Evolutionary conservation across 805 yeast genomes (phyloP), one percentile per base, ranked within the genome.

Genomic region (Candida lessepsii): DNA sequence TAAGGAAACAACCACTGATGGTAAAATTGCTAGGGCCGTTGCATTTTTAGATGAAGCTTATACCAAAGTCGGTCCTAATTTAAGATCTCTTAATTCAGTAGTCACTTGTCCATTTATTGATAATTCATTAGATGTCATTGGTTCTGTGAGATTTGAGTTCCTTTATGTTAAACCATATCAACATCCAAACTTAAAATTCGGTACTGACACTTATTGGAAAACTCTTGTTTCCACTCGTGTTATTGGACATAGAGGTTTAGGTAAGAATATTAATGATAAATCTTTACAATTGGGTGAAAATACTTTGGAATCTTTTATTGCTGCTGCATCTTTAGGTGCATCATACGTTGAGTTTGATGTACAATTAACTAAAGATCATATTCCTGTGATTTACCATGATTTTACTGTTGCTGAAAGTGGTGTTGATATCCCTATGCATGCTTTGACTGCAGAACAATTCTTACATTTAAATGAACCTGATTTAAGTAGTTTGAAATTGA

Each of bases 271-370:
- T 37, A 73, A 80, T 42, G 74, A 75, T 30, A 81, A 78, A 46
- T 85, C 96, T 3, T 72, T 91, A 54, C 98, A 91, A 61, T 72
- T 91, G 45, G 98, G 98, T 29, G 98, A 91, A 55, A 91, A 91
- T 59, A 91, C 98, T 0, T 84, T 91, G 15, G 96, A 91, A 53
- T 86, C 96, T 0, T 91, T 91, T 53, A 85, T 91, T 56, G 95
- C 96, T 9, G 98, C 98, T 0, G 96, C 97, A 0, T 88, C 95
- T 2, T 68, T 91, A 49, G 98, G 98, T 29, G 98, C 98, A 1
- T 83, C 95, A 2, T 91, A 91, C 55, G 97, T 91, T 38, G 98
- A 91, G 63, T 91, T 91, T 58, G 98, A 91, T 62, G 98, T 91
- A 33, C 98, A 91, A 58, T 69, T 91, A 50, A 91, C 98, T 11